These are phyloP conservation scores for Medicago ruthenica DNA, from an alignment of 306 rosid genomes.

Conservation along the genomic window DNA sequence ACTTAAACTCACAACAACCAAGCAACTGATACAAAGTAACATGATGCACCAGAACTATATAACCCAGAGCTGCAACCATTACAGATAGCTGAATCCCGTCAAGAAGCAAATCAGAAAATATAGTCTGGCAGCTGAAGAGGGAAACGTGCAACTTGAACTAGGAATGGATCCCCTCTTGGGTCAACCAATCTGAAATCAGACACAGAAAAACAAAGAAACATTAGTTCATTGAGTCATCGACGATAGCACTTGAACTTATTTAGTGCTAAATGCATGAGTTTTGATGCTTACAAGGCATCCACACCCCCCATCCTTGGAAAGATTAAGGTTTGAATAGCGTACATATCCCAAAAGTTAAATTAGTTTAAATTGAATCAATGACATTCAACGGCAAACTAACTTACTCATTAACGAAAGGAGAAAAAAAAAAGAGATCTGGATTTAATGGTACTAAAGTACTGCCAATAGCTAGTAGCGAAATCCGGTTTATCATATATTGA, in stretches of 20 bases:
- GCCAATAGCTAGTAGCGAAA: background rate
- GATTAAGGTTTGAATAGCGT: constrained; percentile 4
- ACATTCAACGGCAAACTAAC: background rate
- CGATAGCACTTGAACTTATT: constrained; percentile 18
- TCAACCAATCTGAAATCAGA: constrained; percentile 55
- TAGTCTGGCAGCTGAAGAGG: constrained; percentile 80
- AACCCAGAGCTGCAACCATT: constrained; percentile 30
- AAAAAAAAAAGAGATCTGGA: background rate
- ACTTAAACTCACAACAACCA: constrained; percentile 29
- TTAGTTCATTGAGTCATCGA: background rate
- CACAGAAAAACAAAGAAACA: background rate
- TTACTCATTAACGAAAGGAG: background rate
- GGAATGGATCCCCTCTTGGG: constrained; percentile 67
- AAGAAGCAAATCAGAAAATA: constrained; percentile 63
- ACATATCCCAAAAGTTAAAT: constrained; percentile 2
- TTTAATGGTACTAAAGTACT: constrained; percentile 20
- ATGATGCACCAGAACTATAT: constrained; percentile 23
- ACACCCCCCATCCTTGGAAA: constrained; percentile 27
- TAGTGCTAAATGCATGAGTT: constrained; percentile 23
- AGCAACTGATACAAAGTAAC: constrained; percentile 9
- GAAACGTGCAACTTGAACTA: constrained; percentile 66
- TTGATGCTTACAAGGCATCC: constrained; percentile 13
- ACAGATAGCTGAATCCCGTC: background rate
- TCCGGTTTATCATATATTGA: background rate
- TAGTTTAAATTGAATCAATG: background rate